Conservation (phyloP, 1,284 basidiomycete species). For the Rhodotorula sp. region DNA sequence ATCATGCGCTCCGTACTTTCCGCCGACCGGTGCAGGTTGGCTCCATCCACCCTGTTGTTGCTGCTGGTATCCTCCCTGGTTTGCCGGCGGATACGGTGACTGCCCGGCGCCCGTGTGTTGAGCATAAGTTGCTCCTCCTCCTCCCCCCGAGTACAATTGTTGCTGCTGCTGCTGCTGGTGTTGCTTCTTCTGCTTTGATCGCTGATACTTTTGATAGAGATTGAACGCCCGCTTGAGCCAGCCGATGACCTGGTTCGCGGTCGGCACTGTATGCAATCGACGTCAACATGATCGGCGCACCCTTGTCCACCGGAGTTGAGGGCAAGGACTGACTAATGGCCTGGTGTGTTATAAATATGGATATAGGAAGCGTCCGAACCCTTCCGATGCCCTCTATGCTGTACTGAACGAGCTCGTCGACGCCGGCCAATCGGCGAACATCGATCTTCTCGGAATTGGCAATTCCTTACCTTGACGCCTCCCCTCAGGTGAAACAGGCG, state of each 20-base stretch:
- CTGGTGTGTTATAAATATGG: no score
- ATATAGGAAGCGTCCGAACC: no score
- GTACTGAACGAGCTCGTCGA: not conserved
- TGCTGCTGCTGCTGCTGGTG: constrained; percentile 26
- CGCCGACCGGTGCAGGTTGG: constrained; percentile 6
- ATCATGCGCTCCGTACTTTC: constrained; percentile 35
- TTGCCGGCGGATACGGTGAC: constrained; percentile 4
- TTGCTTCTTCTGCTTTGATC: constrained; percentile 19
- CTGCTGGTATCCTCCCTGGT: constrained; percentile 1
- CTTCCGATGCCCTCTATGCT: not conserved
- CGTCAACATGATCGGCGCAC: no score
- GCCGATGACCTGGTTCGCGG: constrained; percentile 7
- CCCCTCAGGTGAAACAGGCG: not conserved
- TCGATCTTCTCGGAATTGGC: not conserved
- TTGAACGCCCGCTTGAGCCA: constrained; percentile 26
- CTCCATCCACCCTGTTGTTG: not conserved
- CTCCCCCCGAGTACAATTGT: not conserved
- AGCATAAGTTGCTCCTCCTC: constrained; percentile 14
- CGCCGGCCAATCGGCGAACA: not conserved
- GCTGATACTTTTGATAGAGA: constrained; percentile 17
- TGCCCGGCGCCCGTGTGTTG: constrained; percentile 4
- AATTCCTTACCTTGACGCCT: not conserved
- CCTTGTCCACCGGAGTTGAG: no score
- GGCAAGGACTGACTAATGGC: no score
- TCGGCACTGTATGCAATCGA: not conserved